Evolutionary conservation across 192 early-diverging fungal genomes (phyloP).

Genomic region (Obelidium mucronatum): DNA sequence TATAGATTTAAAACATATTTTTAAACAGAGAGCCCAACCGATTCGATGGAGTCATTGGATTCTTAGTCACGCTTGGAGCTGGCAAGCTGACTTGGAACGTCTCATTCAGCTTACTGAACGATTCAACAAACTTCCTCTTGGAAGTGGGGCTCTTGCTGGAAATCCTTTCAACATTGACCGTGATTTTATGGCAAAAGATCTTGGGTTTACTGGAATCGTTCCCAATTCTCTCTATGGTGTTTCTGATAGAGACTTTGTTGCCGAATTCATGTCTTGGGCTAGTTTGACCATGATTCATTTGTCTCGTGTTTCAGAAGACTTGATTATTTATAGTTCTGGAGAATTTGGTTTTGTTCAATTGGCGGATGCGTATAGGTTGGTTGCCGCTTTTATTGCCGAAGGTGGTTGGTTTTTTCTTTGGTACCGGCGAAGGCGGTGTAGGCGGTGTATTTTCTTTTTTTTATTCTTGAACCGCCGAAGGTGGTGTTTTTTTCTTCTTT

Average conservation of each 20-base stretch:
- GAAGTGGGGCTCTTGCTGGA: conserved; percentile 94
- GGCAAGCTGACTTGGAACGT: conserved; percentile 87
- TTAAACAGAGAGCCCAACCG: conserved; percentile 87
- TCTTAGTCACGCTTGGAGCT: conserved; percentile 88
- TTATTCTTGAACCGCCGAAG: no score
- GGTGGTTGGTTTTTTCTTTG: no score
- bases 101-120: conserved; percentile 83
- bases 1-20: not conserved
- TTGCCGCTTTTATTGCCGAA: no score
- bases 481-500: no score
- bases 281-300: conserved; percentile 92
- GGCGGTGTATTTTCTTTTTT: no score
- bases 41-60: conserved; percentile 97
- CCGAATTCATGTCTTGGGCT: conserved; percentile 96
- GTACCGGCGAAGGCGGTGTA: no score
- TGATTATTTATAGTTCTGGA: conserved; percentile 91
- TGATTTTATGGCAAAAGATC: conserved; percentile 83
- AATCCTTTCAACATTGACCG: conserved; percentile 98
- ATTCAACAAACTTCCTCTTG: conserved; percentile 85
- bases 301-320: conserved; percentile 89
- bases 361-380: conserved; percentile 92
- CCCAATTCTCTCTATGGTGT: conserved; percentile 94
- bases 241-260: conserved; percentile 95
- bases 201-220: conserved; percentile 85
- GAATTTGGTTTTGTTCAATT: conserved; percentile 96